A percentile compares a stretch with the other conserved stretches of the same genome.
These are phyloP conservation scores for Eleusine coracana DNA, from an alignment of 176 grass and related monocot genomes.

Conservation along the genomic window DNA sequence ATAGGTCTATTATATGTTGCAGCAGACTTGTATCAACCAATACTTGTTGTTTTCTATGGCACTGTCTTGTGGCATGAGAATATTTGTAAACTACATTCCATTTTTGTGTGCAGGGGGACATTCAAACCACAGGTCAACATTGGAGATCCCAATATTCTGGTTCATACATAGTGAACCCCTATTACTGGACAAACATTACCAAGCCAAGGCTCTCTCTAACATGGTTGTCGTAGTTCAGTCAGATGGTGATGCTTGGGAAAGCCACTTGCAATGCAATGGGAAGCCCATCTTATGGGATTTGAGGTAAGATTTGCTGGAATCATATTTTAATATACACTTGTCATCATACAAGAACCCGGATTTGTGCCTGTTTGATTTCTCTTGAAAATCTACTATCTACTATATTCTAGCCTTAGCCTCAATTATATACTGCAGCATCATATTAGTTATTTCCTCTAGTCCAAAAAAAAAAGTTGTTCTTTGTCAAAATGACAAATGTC, in stretches of 20 bases:
- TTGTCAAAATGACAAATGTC: slow-evolving; percentile 4
- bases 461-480: neutral
- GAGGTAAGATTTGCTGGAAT: slow-evolving; percentile 50
- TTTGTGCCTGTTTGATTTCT: neutral
- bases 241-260: slow-evolving; percentile 87
- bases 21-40: neutral
- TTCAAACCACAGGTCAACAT: slow-evolving; percentile 75
- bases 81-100: slow-evolving; percentile 15
- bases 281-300: slow-evolving; percentile 80
- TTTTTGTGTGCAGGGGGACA: slow-evolving; percentile 61
- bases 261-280: slow-evolving; percentile 95
- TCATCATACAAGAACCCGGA: neutral
- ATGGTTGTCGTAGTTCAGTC: slow-evolving; percentile 98
- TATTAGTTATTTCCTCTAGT: neutral
- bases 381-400: neutral
- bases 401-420: slow-evolving; percentile 5
- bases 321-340: neutral
- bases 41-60: neutral
- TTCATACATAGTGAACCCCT: slow-evolving; percentile 86
- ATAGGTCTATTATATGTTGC: neutral
- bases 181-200: slow-evolving; percentile 94
- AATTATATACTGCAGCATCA: neutral
- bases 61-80: neutral
- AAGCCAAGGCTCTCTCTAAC: slow-evolving; percentile 85
- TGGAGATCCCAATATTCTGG: slow-evolving; percentile 98